Percentiles rank a stretch among this genome's conserved stretches.
phyloP scores from a whole-genome alignment of 179 eudicot genomes.

The Drosera spatulata region DNA sequence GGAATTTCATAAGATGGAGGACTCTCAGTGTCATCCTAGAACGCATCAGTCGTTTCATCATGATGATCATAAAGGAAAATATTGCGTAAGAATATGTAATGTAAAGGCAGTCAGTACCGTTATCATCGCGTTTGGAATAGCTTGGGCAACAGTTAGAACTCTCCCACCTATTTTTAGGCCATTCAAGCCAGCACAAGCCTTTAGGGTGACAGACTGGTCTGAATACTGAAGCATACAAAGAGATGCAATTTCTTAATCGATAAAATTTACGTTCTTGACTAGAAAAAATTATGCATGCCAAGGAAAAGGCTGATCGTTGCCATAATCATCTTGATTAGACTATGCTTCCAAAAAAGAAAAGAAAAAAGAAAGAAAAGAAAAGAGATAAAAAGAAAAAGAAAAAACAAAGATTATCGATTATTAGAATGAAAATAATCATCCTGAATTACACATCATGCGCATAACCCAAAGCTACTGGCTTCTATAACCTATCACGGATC shows the following conservation, averaged over 20 bases:
- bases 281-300: too few species aligned
- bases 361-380: too few species aligned
- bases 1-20: constrained; percentile 73
- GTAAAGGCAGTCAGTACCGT: constrained; percentile 25
- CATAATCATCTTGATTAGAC: too few species aligned
- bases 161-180: constrained; percentile 79
- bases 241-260: background rate
- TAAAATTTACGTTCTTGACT: too few species aligned
- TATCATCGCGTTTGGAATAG: constrained; percentile 38
- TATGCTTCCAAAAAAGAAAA: too few species aligned
- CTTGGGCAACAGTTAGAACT: constrained; percentile 73
- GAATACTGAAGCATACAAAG: constrained; percentile 42
- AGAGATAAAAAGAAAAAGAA: too few species aligned
- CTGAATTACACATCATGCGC: too few species aligned
- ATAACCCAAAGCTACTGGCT: too few species aligned
- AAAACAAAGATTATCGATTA: too few species aligned
- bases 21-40: constrained; percentile 38
- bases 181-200: constrained; percentile 87
- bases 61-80: background rate
- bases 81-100: background rate
- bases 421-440: too few species aligned
- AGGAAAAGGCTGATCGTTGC: too few species aligned
- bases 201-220: constrained; percentile 63
- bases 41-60: constrained; percentile 7
- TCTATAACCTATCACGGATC: too few species aligned